Evolutionary conservation across 495 filamentous ascomycete genomes (phyloP).

Genomic region (Terfezia claveryi): DNA sequence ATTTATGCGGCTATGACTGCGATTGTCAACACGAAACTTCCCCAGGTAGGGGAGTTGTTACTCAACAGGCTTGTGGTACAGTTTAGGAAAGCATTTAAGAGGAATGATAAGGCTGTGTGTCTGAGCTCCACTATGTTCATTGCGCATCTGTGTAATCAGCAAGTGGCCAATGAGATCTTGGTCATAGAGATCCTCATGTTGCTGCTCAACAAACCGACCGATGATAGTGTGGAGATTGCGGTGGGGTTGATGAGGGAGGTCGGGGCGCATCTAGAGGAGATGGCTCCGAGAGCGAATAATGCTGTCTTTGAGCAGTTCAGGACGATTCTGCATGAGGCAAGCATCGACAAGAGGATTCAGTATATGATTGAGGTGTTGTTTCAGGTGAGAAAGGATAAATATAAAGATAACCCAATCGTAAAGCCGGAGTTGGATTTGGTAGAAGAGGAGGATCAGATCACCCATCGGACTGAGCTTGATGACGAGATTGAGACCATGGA

Average conservation of each 20-base stretch:
- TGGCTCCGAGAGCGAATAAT: conserved; percentile 63
- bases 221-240: conserved; percentile 95
- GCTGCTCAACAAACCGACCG: conserved; percentile 78
- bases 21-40: conserved; percentile 94
- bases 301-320: conserved; percentile 90
- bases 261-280: conserved; percentile 82
- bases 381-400: conserved; percentile 85
- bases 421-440: conserved; percentile 87
- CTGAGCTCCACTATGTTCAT: conserved; percentile 79
- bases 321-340: conserved; percentile 81
- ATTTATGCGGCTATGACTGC: conserved; percentile 89
- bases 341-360: conserved; percentile 87
- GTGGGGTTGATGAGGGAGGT: conserved; percentile 79
- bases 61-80: conserved; percentile 70
- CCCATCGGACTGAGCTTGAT: conserved; percentile 56
- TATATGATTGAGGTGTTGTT: conserved; percentile 99
- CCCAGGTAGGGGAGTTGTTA: conserved; percentile 77
- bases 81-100: conserved; percentile 85
- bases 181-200: conserved; percentile 78
- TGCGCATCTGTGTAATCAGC: conserved; percentile 82
- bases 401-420: conserved; percentile 79
- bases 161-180: conserved; percentile 82
- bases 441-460: conserved; percentile 94
- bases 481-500: conserved; percentile 69
- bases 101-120: conserved; percentile 92